These are phyloP conservation scores for Jaapia argillacea DNA, from an alignment of 768 basidiomycete species.

Conservation along the genomic window DNA sequence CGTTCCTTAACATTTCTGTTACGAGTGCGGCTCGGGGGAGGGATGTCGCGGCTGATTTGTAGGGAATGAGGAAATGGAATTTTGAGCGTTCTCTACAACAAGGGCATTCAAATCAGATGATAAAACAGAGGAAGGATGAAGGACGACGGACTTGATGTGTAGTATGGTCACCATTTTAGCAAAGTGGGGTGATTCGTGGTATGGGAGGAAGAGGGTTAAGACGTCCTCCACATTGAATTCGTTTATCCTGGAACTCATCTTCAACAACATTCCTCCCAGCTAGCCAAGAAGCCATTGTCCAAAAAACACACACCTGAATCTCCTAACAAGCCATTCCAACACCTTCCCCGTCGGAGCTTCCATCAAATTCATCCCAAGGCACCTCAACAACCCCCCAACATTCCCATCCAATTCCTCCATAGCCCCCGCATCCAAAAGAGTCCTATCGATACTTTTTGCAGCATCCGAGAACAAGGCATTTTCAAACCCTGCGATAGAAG, in stretches of 20 bases:
- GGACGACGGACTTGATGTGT: conserved; percentile 48
- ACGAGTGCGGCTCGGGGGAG: conserved; percentile 68
- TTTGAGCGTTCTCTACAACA: conserved; percentile 41
- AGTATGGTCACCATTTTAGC: conserved; percentile 87
- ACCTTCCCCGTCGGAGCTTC: conserved; percentile 75
- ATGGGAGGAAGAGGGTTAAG: conserved; percentile 81
- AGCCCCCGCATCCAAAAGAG: conserved; percentile 55
- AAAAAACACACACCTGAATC: conserved; percentile 62
- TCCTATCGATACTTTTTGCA: conserved; percentile 68
- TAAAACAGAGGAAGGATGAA: background rate
- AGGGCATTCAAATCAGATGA: background rate
- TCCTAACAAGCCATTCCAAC: conserved; percentile 89
- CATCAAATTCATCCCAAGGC: conserved; percentile 75
- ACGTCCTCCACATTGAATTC: conserved; percentile 84
- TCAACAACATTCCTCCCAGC: background rate
- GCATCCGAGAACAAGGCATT: conserved; percentile 71
- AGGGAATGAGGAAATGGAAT: conserved; percentile 64
- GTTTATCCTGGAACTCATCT: conserved; percentile 74
- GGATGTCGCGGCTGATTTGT: conserved; percentile 67
- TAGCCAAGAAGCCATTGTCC: background rate
- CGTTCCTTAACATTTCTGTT: conserved; percentile 63
- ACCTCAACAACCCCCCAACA: conserved; percentile 52
- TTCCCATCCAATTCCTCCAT: conserved; percentile 51
- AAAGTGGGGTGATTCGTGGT: conserved; percentile 92
- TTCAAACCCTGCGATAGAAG: conserved; percentile 51